These are phyloP conservation scores for Xylariales sp. DNA, from an alignment of 2,329 filamentous ascomycete genomes.

Conservation along the genomic window DNA sequence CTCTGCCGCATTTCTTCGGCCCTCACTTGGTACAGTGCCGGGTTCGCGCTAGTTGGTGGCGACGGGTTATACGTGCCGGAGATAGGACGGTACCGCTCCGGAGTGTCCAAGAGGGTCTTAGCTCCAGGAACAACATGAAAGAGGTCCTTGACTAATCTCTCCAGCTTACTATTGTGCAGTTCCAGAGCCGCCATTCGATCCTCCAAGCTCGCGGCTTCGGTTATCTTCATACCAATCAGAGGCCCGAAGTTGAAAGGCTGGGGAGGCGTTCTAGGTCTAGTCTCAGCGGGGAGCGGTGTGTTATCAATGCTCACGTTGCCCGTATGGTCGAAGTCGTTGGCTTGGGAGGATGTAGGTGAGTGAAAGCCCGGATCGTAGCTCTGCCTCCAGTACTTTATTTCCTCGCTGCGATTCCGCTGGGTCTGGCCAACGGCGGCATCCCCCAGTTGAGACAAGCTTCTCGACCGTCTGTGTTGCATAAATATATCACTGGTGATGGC, in stretches of 20 bases:
- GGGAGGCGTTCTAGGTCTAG: constrained; percentile 31
- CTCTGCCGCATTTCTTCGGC: constrained; percentile 22
- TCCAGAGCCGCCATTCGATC: constrained; percentile 49
- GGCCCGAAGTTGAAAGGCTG: constrained; percentile 54
- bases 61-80: constrained; percentile 20
- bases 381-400: constrained; percentile 61
- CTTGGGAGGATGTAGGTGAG: constrained; percentile 47
- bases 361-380: constrained; percentile 50
- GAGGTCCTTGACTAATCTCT: constrained; percentile 47
- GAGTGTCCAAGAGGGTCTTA: constrained; percentile 23
- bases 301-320: constrained; percentile 24
- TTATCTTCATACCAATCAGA: constrained; percentile 52
- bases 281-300: constrained; percentile 25
- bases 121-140: constrained; percentile 41
- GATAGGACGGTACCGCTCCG: constrained; percentile 19
- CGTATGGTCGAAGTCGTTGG: constrained; percentile 29
- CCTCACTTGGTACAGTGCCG: constrained; percentile 23
- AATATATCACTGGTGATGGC: constrained; percentile 54
- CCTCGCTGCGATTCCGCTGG: constrained; percentile 53
- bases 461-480: constrained; percentile 49
- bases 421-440: constrained; percentile 20
- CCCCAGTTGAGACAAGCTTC: constrained; percentile 53
- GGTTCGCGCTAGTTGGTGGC: constrained; percentile 21
- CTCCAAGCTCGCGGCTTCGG: constrained; percentile 49
- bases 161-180: constrained; percentile 45